phyloP scores from a whole-genome alignment of 805 yeast genomes.

The Alloascoidea africana region DNA sequence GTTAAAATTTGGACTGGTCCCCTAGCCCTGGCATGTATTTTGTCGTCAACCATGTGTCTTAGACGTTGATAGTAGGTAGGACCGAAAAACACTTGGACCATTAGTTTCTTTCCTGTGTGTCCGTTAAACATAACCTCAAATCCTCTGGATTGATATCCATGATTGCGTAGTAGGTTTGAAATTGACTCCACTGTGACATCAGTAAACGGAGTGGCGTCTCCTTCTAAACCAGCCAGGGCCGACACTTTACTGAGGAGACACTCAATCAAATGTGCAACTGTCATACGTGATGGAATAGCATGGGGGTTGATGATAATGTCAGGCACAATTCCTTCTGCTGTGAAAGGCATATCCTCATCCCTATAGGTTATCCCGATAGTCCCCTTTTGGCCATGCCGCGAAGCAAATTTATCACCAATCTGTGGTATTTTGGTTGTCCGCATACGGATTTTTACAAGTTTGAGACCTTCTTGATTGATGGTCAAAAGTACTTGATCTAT shows the following conservation, averaged over 20 bases:
- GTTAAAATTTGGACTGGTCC: conserved; percentile 97
- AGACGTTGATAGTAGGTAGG: conserved; percentile 98
- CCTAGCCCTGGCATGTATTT: conserved; percentile 97
- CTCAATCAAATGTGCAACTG: conserved; percentile 98
- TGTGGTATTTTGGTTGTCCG: conserved; percentile 97
- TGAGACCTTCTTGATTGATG: conserved; percentile 95
- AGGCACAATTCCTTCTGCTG: conserved; percentile 91
- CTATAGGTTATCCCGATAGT: conserved; percentile 97
- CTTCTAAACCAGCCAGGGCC: conserved; percentile 88
- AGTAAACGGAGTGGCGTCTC: conserved; percentile 98
- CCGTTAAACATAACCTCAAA: conserved; percentile 98
- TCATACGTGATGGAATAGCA: conserved; percentile 99
- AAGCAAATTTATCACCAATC: conserved; percentile 98
- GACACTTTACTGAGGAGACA: conserved; percentile 94
- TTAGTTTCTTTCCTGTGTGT: conserved; percentile 93
- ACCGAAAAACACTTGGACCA: conserved; percentile 99
- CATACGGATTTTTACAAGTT: conserved; percentile 95
- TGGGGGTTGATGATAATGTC: conserved; percentile 97
- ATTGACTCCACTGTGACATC: conserved; percentile 97
- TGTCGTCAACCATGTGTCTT: conserved; percentile 98
- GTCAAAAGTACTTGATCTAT: conserved; percentile 95
- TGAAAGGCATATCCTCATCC: conserved; percentile 98
- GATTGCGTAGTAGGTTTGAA: conserved; percentile 80
- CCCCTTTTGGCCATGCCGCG: conserved; percentile 99
- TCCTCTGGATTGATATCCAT: conserved; percentile 96